Base-by-base conservation (phyloP, 2,329 filamentous ascomycete species). In the Alternaria angustiovoidea region DNA sequence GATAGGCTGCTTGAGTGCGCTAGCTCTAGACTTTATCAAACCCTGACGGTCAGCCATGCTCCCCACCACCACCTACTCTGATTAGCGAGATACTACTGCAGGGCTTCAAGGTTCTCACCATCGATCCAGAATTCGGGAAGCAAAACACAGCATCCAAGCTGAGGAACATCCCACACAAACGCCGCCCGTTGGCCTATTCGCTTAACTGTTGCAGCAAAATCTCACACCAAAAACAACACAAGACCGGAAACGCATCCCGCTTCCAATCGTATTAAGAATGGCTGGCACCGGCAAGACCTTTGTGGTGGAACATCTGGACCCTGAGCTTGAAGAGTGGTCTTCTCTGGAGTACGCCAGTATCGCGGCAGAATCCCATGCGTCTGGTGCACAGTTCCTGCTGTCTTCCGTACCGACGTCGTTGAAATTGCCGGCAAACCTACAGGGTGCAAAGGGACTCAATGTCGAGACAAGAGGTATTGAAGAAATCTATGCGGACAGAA, bases 241-340 rank as follows among this genome's bases (percentile, higher is more conserved):
- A 55, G 39, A 34, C 51, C 67, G 58, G 59, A 57, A 52, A 59
- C 61, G 59, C 61, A 55, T 55, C 61, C 64, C 67, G 49, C 53
- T 32, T 56, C 56, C 52, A 57, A 63, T 64, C 47, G 49, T 30
- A 51, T 38, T 53, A 51, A 62, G 62, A 46, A 78, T 78, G 76
- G 65, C 75, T 44, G 63, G 66, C 67, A 43, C 69, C 20, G 73
- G 70, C 62, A 91, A 93, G 80, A 94, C 89, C 43, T 97, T 95
- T 81, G 91, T 98, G 73, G 94, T 98, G 71, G 94, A 98, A 83
- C 94, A 99, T 80, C 89, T 99, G 66, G 95, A 99, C 81, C 90
- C 92, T 41, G 95, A 99, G 80, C 86, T 99, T 30, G 95, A 96
- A 34, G 87, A 88, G 41, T 99, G 95, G 95, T 98, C 95, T 24